Base-by-base conservation (phyloP, 1,139 yeast genomes). In the Yamadazyma conglobata region DNA sequence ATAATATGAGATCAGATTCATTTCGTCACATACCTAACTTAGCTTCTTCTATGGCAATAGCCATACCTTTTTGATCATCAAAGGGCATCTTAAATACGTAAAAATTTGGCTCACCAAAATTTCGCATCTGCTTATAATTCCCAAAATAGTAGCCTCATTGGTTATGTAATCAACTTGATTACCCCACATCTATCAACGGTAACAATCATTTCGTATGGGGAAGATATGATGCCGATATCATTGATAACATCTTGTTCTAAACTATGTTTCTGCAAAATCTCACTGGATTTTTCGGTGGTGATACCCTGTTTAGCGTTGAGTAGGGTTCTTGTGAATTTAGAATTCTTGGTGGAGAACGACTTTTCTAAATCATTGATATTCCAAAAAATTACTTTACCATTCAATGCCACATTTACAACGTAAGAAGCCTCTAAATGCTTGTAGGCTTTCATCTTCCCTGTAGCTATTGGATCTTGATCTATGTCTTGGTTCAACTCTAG, bases 31-130 rank as follows among this genome's bases (percentile, higher is more conserved):
- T 56, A 61, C 88, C 77, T 41, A 70, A 67, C 31, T 57, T 54
- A 3, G 94, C 93, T 61, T 84, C 86, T 47, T 81, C 86, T 25
- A 76, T 62, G 33, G 93, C 91, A 32, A 81, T 73, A 37, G 71
- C 62, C 65, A 84, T 57, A 27, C 93, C 93, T 41, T 70, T 61
- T 16, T 54, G 53, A 55, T 84, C 93, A 58, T 78, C 79, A 41
- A 74, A 76, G 22, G 68, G 36, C 79, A 73, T 73, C 7, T 6
- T 6, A 6, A 6, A 6, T 7, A 13, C 6, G 15, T 6, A 22
- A 22, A 11, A 17, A 17, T 17, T 17, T n/a, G n/a, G n/a, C n/a
- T n/a, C n/a, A n/a, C n/a, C n/a, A n/a, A n/a, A 17, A 17, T 22
- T 13, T 10, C 6, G 6, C 6, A 20, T 10, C 5, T 13, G 24